Conservation (phyloP, 1,139 yeast species). For the Hansenula lynferdii region DNA sequence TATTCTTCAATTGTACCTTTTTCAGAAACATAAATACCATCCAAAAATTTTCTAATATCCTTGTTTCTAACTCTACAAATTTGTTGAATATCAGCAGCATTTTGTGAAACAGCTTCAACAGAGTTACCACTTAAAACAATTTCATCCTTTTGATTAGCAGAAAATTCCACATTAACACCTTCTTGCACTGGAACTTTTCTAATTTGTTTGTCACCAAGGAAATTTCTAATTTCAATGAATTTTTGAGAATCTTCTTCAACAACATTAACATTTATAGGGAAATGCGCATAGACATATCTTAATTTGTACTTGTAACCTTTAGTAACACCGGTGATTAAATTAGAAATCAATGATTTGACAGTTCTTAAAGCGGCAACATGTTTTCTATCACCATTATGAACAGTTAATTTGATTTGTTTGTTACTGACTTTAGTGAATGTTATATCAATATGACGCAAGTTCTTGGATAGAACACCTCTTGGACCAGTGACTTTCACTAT, state of each 20-base stretch:
- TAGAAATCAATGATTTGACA: conserved; percentile 89
- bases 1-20: conserved; percentile 83
- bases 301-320: conserved; percentile 99
- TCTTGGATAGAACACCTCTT: conserved; percentile 89
- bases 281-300: conserved; percentile 99
- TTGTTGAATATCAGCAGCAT: conserved; percentile 98
- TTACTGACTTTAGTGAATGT: conserved; percentile 73
- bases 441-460: conserved; percentile 93
- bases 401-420: conserved; percentile 77
- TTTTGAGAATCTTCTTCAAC: conserved; percentile 70
- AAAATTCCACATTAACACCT: conserved; percentile 84
- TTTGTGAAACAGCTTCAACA: conserved; percentile 95
- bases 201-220: conserved; percentile 97
- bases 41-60: conserved; percentile 99
- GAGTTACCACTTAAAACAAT: conserved; percentile 92
- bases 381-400: conserved; percentile 99
- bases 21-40: conserved; percentile 99
- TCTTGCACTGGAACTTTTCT: conserved; percentile 80
- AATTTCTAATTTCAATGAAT: conserved; percentile 95
- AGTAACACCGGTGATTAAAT: conserved; percentile 98
- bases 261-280: conserved; percentile 98
- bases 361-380: conserved; percentile 99
- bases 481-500: too few species aligned
- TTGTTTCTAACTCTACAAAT: conserved; percentile 99
- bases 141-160: conserved; percentile 91